These are phyloP conservation scores for Penicillium paradoxum DNA, from an alignment of 495 filamentous ascomycete genomes.

Conservation along the genomic window DNA sequence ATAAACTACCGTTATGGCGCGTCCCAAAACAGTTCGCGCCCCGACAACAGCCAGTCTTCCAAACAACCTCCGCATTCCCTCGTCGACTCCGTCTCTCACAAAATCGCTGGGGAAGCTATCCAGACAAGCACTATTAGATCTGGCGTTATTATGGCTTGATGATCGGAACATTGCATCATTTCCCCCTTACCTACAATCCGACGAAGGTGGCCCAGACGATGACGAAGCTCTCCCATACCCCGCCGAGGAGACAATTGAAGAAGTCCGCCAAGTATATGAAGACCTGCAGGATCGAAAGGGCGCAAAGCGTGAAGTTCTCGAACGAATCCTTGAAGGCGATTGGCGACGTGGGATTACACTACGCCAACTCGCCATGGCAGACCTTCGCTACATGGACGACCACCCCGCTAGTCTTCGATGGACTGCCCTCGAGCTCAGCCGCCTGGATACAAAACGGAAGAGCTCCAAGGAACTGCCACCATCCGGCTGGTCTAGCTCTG, in stretches of 20 bases:
- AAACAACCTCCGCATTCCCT: slow-evolving; percentile 55
- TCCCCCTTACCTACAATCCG: slow-evolving; percentile 32
- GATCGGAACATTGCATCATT: slow-evolving; percentile 55
- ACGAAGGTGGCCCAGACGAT: slow-evolving; percentile 26
- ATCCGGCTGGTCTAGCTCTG: slow-evolving; percentile 38
- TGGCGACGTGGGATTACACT: slow-evolving; percentile 74
- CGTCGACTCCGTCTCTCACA: slow-evolving; percentile 56
- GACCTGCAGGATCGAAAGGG: slow-evolving; percentile 55
- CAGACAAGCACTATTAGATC: slow-evolving; percentile 60
- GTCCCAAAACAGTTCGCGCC: slow-evolving; percentile 36
- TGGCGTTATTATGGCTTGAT: slow-evolving; percentile 70
- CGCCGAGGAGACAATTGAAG: slow-evolving; percentile 54
- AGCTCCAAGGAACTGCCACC: neutral
- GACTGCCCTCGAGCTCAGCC: slow-evolving; percentile 60
- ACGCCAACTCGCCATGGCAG: slow-evolving; percentile 75
- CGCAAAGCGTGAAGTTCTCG: slow-evolving; percentile 66
- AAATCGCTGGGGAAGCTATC: slow-evolving; percentile 65
- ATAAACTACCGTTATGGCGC: slow-evolving; percentile 31
- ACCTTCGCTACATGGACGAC: slow-evolving; percentile 72
- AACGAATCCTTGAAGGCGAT: slow-evolving; percentile 73
- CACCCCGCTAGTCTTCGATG: slow-evolving; percentile 68
- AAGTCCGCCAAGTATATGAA: slow-evolving; percentile 59
- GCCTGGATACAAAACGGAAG: slow-evolving; percentile 24
- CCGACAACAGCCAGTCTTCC: slow-evolving; percentile 48
- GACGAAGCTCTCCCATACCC: slow-evolving; percentile 54